Evolutionary conservation across 2,329 filamentous ascomycete genomes (phyloP).

Genomic region (Colletotrichum trifolii): DNA sequence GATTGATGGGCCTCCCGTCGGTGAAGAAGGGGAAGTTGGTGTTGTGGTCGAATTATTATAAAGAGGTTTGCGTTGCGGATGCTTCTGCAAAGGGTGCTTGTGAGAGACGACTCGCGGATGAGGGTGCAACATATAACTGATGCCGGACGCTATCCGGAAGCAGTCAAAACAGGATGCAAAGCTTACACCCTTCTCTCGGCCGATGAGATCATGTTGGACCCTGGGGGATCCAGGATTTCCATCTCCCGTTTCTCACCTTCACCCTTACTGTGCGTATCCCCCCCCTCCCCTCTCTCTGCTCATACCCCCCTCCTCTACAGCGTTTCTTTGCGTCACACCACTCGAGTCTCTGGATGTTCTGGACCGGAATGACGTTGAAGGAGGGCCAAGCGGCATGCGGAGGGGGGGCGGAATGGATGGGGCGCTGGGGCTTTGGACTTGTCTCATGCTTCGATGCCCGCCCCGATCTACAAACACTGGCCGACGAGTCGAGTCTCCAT

Average conservation of each 20-base stretch:
- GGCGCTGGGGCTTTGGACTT: slow-evolving; percentile 31
- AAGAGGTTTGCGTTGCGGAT: slow-evolving; percentile 18
- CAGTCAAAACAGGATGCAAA: slow-evolving; percentile 38
- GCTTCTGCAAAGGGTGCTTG: slow-evolving; percentile 7
- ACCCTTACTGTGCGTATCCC: too few species aligned
- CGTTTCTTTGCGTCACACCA: slow-evolving; percentile 33
- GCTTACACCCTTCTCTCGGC: slow-evolving; percentile 28
- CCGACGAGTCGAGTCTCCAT: slow-evolving; percentile 10
- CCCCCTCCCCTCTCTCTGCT: background rate
- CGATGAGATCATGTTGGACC: slow-evolving; percentile 40
- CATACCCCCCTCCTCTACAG: slow-evolving; percentile 8
- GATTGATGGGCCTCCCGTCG: slow-evolving; percentile 7
- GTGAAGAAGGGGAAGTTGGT: slow-evolving; percentile 3
- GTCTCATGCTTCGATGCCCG: slow-evolving; percentile 30
- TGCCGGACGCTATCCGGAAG: slow-evolving; percentile 26
- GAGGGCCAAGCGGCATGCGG: slow-evolving; percentile 35
- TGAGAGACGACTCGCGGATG: slow-evolving; percentile 11
- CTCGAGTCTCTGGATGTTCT: slow-evolving; percentile 31
- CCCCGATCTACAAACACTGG: slow-evolving; percentile 25
- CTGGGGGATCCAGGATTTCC: slow-evolving; percentile 31
- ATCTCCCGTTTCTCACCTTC: slow-evolving; percentile 7
- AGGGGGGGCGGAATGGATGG: slow-evolving; percentile 30
- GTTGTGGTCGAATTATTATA: slow-evolving; percentile 10
- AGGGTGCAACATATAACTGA: slow-evolving; percentile 38
- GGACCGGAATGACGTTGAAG: slow-evolving; percentile 44